A percentile compares a stretch with the other conserved stretches of the same genome.
Conservation (phyloP, 306 rosid genomes). For the Luffa acutangula region DNA sequence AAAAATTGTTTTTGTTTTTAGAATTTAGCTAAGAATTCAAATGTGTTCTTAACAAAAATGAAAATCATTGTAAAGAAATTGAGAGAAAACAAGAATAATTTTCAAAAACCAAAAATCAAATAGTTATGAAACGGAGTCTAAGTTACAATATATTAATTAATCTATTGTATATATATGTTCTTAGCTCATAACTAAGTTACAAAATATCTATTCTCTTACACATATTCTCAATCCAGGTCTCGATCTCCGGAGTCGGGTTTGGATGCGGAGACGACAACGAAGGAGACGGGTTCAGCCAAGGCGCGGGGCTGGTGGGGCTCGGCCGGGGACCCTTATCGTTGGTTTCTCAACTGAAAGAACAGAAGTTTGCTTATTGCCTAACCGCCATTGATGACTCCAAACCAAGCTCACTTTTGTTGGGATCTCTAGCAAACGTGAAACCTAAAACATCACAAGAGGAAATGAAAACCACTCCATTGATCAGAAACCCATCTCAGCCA, state of each 20-base stretch:
- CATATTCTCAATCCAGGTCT: background rate
- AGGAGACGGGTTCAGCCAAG: slow-evolving; percentile 72
- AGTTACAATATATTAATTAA: too few species aligned
- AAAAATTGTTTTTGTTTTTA: too few species aligned
- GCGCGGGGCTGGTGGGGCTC: slow-evolving; percentile 64
- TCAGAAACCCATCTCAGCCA: slow-evolving; percentile 52
- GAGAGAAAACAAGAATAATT: too few species aligned
- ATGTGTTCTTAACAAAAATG: too few species aligned
- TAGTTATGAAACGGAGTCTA: too few species aligned
- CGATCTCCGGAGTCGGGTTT: slow-evolving; percentile 37
- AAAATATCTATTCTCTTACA: background rate
- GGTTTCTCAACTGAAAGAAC: slow-evolving; percentile 67
- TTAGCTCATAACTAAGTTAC: too few species aligned
- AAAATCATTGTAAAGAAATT: too few species aligned
- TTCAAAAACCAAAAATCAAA: too few species aligned
- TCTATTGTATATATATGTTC: too few species aligned
- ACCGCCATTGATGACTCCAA: slow-evolving; percentile 45
- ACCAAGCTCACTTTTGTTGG: slow-evolving; percentile 50
- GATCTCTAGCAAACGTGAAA: slow-evolving; percentile 37
- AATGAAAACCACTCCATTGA: slow-evolving; percentile 40
- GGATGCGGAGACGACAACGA: slow-evolving; percentile 79
- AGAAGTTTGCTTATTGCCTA: slow-evolving; percentile 65
- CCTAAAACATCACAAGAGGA: background rate
- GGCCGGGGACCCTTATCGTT: slow-evolving; percentile 79
- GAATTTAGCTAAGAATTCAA: too few species aligned